Base-by-base conservation (phyloP, 371 early-diverging fungal genomes). In the Nosema granulosis region DNA sequence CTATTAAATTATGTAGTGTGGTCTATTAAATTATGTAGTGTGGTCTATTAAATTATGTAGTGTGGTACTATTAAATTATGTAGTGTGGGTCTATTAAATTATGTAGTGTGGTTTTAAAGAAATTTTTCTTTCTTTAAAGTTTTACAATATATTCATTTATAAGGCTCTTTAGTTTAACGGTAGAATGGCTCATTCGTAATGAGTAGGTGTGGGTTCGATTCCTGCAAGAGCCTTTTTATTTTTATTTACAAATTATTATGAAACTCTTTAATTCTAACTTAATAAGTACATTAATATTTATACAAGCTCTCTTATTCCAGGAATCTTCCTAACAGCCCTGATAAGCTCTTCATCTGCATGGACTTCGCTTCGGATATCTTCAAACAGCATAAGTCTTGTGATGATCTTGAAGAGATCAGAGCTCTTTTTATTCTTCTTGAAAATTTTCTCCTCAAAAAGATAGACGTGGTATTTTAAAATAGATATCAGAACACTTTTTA, bases 81-180 rank as follows among this genome's bases (percentile, higher is more conserved):
- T n/a, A n/a, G n/a, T n/a, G n/a, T n/a, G n/a, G n/a, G n/a, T n/a
- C n/a, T n/a, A n/a, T n/a, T n/a, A n/a, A n/a, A n/a, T n/a, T n/a
- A n/a, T n/a, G n/a, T n/a, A n/a, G n/a, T n/a, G n/a, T n/a, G n/a
- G n/a, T n/a, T n/a, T n/a, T n/a, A n/a, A n/a, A n/a, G n/a, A n/a
- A n/a, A n/a, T n/a, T n/a, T n/a, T n/a, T n/a, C n/a, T n/a, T n/a
- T n/a, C n/a, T n/a, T n/a, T n/a, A n/a, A n/a, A n/a, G n/a, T n/a
- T n/a, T n/a, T n/a, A n/a, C n/a, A n/a, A n/a, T n/a, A n/a, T n/a
- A n/a, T n/a, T n/a, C n/a, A n/a, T n/a, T n/a, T n/a, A n/a, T 65
- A 68, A 26, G 69, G 71, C 71, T 56, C 61, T 56, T 70, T 70
- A 70, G 71, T 70, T 70, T 70, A 70, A 50, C 50, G 71, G 71